Percentiles rank a stretch among this genome's conserved stretches.
phyloP scores from a whole-genome alignment of 257 asterid species.

The Solanum peruvianum region DNA sequence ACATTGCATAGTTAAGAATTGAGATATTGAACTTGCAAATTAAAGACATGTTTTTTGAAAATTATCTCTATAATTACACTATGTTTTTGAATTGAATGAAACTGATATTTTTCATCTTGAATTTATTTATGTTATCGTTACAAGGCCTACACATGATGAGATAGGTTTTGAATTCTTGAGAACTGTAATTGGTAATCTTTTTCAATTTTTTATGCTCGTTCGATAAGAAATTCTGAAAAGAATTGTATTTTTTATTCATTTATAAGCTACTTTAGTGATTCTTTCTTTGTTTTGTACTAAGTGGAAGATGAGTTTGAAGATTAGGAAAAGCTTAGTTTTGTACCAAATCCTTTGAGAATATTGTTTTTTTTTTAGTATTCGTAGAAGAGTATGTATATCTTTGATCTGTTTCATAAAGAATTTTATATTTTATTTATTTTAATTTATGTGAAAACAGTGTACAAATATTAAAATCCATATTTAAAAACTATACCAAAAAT shows the following conservation, averaged over 20 bases:
- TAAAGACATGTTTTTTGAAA: too few species aligned
- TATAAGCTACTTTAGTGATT: too few species aligned
- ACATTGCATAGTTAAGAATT: too few species aligned
- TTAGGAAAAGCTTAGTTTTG: too few species aligned
- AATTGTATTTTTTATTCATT: too few species aligned
- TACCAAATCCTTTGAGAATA: neutral
- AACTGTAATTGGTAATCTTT: slow-evolving; percentile 48
- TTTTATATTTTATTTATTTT: rapidly evolving
- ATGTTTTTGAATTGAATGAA: neutral
- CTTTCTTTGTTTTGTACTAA: too few species aligned
- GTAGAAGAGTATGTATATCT: neutral
- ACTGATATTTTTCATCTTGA: neutral
- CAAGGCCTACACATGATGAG: slow-evolving; percentile 57
- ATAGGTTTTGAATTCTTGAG: slow-evolving; percentile 77
- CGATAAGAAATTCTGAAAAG: rapidly evolving
- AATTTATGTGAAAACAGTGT: neutral
- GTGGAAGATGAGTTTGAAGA: too few species aligned
- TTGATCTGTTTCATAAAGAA: neutral
- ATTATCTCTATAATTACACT: neutral
- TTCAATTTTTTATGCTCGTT: too few species aligned
- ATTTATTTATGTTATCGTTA: slow-evolving; percentile 35
- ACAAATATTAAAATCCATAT: neutral
- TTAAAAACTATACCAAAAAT: neutral
- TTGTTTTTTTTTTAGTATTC: too few species aligned
- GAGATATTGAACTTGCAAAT: too few species aligned